Percentiles rank a stretch among this genome's conserved stretches.
phyloP scores from a whole-genome alignment of 1,284 basidiomycete species.

The Ustilago xerochloae region DNA sequence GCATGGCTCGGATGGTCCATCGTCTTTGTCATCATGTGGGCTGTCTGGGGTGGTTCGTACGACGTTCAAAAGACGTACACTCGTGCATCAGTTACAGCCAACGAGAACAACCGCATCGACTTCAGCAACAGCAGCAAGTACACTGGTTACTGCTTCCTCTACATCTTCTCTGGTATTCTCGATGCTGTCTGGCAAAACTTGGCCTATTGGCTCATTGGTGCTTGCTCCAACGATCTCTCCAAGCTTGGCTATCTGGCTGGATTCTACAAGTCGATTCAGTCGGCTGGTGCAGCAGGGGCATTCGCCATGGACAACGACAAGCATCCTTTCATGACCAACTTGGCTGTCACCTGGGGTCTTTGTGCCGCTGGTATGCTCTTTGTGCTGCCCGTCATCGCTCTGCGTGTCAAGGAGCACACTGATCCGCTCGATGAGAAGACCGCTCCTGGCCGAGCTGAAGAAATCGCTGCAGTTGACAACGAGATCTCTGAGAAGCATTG shows the following conservation, averaged over 20 bases:
- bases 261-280: slow-evolving; percentile 60
- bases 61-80: slow-evolving; percentile 54
- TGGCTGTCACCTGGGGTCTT: slow-evolving; percentile 58
- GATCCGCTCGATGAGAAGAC: slow-evolving; percentile 48
- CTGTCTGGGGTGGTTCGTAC: slow-evolving; percentile 63
- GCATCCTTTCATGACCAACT: slow-evolving; percentile 56
- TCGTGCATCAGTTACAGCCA: slow-evolving; percentile 21
- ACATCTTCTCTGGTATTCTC: slow-evolving; percentile 58
- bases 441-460: slow-evolving; percentile 53
- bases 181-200: slow-evolving; percentile 54
- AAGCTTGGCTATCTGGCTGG: slow-evolving; percentile 62
- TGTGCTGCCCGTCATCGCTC: slow-evolving; percentile 50
- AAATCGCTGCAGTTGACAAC: slow-evolving; percentile 32
- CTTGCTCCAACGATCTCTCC: slow-evolving; percentile 58
- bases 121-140: slow-evolving; percentile 37
- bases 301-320: slow-evolving; percentile 54
- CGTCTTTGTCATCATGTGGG: slow-evolving; percentile 51
- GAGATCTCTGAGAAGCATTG: slow-evolving; percentile 26
- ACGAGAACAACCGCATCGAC: slow-evolving; percentile 45
- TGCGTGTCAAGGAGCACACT: slow-evolving; percentile 55
- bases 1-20: slow-evolving; percentile 61
- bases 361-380: slow-evolving; percentile 54
- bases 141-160: slow-evolving; percentile 54
- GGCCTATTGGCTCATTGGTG: slow-evolving; percentile 58
- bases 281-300: slow-evolving; percentile 54